Base-by-base conservation (phyloP, 2,329 filamentous ascomycete genomes). In the Fusarium buxicola region DNA sequence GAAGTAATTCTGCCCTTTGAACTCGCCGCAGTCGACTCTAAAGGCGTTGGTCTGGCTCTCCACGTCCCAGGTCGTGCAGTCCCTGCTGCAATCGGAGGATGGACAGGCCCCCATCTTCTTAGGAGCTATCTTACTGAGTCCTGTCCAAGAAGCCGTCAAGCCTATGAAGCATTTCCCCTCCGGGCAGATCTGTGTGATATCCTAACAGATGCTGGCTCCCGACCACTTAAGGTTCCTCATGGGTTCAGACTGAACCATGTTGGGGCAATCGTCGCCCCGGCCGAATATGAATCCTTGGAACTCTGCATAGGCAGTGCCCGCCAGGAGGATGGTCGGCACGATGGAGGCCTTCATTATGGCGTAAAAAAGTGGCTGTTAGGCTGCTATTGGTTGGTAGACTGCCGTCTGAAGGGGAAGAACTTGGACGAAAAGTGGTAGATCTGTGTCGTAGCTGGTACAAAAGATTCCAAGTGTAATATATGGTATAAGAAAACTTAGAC, bases 1-100 rank as follows among this genome's bases (percentile, higher is more conserved):
- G 2, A 57, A 55, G 40, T 55, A 57, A n/a, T 55, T 31, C 13
- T 57, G 54, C 1, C 49, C 54, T 16, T 49, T 55, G 5, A 57
- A 47, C 34, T 57, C 40, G 2, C 28, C 54, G 13, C 49, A 57
- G 28, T 57, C 54, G 7, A 57, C 49, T 12, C 13, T 30, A 2
- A 57, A 39, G 9, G 32, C 32, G 21, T 40, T 57, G 12, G 39
- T 40, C 11, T 39, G 32, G 1, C 28, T 24, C 5, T 57, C 21
- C 4, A 55, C 40, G 11, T 55, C 49, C 54, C 49, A 57, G 2
- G 49, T 57, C 21, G 35, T 24, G 5, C 54, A 55, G 32, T 57
- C 54, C 2, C 28, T 25, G 1, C 39, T 34, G 40, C 40, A 57
- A 7, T 57, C 40, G 11, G 38, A 30, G 1, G 10, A 32, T 3